phyloP scores from a whole-genome alignment of 1,139 yeast species.

The Taphrina pruni region DNA sequence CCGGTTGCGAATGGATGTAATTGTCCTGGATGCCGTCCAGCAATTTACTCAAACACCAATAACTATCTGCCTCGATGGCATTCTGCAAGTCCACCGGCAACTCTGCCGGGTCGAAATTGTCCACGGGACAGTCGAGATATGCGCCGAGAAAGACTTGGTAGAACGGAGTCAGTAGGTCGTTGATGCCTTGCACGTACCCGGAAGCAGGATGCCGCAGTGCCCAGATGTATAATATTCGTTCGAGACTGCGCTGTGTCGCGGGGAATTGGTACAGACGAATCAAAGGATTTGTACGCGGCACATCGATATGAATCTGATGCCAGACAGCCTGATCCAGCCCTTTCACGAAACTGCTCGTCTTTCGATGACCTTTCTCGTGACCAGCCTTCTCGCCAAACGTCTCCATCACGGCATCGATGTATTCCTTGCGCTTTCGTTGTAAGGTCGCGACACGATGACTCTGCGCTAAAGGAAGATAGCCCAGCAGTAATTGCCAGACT shows the following conservation, averaged over 20 bases:
- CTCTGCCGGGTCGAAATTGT: conserved; percentile 65
- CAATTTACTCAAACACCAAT: conserved; percentile 91
- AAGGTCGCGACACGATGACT: conserved; percentile 73
- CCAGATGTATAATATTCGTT: conserved; percentile 87
- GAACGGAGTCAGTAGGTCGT: conserved; percentile 92
- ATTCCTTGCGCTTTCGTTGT: conserved; percentile 83
- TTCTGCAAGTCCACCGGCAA: conserved; percentile 64
- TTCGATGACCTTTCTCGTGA: conserved; percentile 50
- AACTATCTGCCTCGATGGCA: conserved; percentile 88
- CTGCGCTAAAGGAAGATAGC: conserved; percentile 86
- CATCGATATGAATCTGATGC: conserved; percentile 96
- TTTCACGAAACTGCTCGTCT: conserved; percentile 9
- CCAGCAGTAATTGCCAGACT: conserved; percentile 87
- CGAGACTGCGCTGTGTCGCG: conserved; percentile 75
- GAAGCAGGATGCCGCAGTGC: conserved; percentile 97
- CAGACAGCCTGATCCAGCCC: conserved; percentile 73
- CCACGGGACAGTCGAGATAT: conserved; percentile 61
- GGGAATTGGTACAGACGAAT: conserved; percentile 71
- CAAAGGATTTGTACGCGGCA: conserved; percentile 91
- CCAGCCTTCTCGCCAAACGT: conserved; percentile 59
- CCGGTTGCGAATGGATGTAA: conserved; percentile 97
- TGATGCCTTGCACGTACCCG: conserved; percentile 99
- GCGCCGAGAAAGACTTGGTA: conserved; percentile 82
- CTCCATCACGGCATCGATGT: conserved; percentile 69
- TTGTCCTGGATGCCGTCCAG: conserved; percentile 95